A percentile compares a stretch with the other conserved stretches of the same genome.
Evolutionary conservation across 1,284 basidiomycete species (phyloP).

Genomic region (Cryptococcus sp.): DNA sequence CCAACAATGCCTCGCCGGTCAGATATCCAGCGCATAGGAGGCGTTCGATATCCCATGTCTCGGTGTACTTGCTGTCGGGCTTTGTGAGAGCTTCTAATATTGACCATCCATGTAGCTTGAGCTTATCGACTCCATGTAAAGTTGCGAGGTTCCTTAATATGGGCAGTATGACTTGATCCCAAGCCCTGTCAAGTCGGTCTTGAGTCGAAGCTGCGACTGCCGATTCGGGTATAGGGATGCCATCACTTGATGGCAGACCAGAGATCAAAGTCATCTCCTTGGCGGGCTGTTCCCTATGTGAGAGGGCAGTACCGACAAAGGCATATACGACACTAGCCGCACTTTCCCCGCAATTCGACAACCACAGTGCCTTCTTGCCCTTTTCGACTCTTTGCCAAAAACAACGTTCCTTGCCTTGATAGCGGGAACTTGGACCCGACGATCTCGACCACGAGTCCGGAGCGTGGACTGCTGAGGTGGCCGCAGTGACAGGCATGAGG

Average conservation of each 20-base stretch:
- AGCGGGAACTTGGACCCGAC: background rate
- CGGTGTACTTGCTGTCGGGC: background rate
- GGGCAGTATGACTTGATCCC: slow-evolving; percentile 34
- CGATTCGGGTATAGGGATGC: slow-evolving; percentile 13
- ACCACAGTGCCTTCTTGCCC: slow-evolving; percentile 28
- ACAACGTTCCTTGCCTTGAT: slow-evolving; percentile 5
- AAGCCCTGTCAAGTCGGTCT: slow-evolving; percentile 30
- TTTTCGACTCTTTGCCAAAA: slow-evolving; percentile 37
- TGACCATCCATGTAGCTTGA: slow-evolving; percentile 36
- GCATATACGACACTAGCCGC: slow-evolving; percentile 39
- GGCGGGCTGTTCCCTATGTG: slow-evolving; percentile 34
- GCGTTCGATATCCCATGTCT: slow-evolving; percentile 23
- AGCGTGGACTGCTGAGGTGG: slow-evolving; percentile 12
- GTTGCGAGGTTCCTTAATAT: slow-evolving; percentile 26
- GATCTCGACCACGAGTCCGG: slow-evolving; percentile 1
- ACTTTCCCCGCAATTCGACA: slow-evolving; percentile 23
- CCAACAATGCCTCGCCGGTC: slow-evolving; percentile 19
- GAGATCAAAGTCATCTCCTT: slow-evolving; percentile 26
- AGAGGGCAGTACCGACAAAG: slow-evolving; percentile 32
- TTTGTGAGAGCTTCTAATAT: slow-evolving; percentile 37
- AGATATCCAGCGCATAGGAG: slow-evolving; percentile 29
- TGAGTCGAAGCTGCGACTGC: slow-evolving; percentile 21
- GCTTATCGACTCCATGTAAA: slow-evolving; percentile 32
- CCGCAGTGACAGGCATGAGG: slow-evolving; percentile 24
- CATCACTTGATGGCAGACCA: slow-evolving; percentile 36